Evolutionary conservation across 2,329 filamentous ascomycete genomes (phyloP), one percentile per base, ranked within the genome.

Genomic region (Fusarium sterilihyphosum): DNA sequence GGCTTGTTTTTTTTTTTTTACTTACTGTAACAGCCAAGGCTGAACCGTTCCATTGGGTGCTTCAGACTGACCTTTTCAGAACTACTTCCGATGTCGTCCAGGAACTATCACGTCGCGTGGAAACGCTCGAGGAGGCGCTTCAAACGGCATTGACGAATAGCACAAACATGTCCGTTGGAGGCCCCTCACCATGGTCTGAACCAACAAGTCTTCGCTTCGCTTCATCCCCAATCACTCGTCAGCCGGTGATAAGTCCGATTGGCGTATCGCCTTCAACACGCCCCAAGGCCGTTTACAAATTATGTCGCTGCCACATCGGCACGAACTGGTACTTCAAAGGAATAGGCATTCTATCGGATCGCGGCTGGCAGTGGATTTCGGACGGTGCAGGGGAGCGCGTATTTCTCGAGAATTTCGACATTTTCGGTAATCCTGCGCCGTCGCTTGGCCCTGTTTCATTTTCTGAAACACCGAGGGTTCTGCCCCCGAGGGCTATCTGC

Each of bases 241-340:
- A 43, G 3, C 54, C 68, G 3, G 41, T 50, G 13, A 68, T 58
- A 43, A 71, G 69, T 41, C 68, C 68, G 5, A 31, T 47, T 31
- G 50, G 71, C 20, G 24, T 72, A 26, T 52, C 26, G 11, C 50
- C 57, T 31, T 53, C 43, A 46, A 41, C 17, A 9, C 57, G 43
- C 4, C 17, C 54, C 9, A 70, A 70, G n/a, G 31, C 68, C 22
- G 35, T 58, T 58, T 57, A 43, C 69, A 73, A 44, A 52, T 44
- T 71, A 29, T 61, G 59, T 2, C 65, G 69, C 22, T 71, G 72
- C 17, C 72, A 74, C 29, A 56, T 66, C 18, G 72, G 72, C 8
- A 74, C 60, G 5, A 74, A 74, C 14, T 75, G 72, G 72, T 74
- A 74, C 6, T 74, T 74, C 12, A 74, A 74, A 29, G 72, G 72